Conservation (phyloP, 768 basidiomycete genomes). For the Termitomyces titanicus region DNA sequence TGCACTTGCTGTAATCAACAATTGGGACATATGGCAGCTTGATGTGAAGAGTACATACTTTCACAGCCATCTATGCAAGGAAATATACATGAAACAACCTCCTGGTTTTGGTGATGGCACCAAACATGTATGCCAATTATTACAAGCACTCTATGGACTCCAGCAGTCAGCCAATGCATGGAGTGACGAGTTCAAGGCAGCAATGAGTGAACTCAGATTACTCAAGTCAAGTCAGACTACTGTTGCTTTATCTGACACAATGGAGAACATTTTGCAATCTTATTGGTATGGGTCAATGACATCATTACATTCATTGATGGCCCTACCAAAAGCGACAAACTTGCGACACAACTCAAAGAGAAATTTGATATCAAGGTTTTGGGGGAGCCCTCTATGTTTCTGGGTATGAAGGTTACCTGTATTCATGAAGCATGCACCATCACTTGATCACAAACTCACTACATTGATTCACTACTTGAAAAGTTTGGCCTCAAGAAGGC, state of each 20-base stretch:
- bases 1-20: not conserved
- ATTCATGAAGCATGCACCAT: not conserved
- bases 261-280: not conserved
- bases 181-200: not conserved
- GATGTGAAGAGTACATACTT: not conserved
- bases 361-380: not conserved
- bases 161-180: not conserved
- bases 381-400: not conserved
- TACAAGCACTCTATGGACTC: not conserved
- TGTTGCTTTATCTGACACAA: not conserved
- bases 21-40: not conserved
- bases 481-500: not conserved
- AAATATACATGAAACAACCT: not conserved
- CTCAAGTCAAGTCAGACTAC: not conserved
- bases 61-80: not conserved
- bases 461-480: not conserved
- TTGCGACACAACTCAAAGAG: not conserved
- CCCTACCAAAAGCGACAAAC: not conserved
- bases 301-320: not conserved
- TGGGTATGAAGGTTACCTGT: not conserved
- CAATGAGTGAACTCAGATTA: not conserved
- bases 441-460: not conserved
- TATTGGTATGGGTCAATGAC: not conserved
- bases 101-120: no score
- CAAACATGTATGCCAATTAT: not conserved